Conservation (phyloP, 805 yeast species). For the Cyberlindnera samutprakarnensis region DNA sequence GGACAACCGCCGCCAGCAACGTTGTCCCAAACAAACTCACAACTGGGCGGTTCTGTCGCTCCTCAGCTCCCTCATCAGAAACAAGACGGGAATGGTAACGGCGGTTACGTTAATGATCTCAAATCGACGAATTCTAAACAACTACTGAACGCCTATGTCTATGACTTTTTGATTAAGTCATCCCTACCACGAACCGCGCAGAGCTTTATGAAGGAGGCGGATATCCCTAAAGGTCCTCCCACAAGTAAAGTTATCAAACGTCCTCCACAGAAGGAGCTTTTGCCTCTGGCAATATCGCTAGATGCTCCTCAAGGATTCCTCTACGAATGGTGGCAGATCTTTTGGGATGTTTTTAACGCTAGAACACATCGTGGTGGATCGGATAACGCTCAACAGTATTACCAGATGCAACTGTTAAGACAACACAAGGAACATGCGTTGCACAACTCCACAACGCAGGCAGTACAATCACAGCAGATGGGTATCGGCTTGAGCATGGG, state of each 20-base stretch:
- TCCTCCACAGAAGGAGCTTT: slow-evolving; percentile 32
- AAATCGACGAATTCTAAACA: slow-evolving; percentile 33
- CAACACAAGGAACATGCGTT: slow-evolving; percentile 52
- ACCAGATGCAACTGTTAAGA: slow-evolving; percentile 51
- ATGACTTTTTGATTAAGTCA: slow-evolving; percentile 76
- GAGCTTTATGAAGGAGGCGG: slow-evolving; percentile 71
- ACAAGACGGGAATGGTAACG: slow-evolving; percentile 2
- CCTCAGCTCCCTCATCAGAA: slow-evolving; percentile 1
- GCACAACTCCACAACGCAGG: slow-evolving; percentile 35
- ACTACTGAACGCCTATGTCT: slow-evolving; percentile 72
- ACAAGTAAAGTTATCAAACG: slow-evolving; percentile 13
- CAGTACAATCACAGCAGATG: slow-evolving; percentile 28
- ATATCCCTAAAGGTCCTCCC: slow-evolving; percentile 31
- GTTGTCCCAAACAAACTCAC: no score
- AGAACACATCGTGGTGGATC: slow-evolving; percentile 61
- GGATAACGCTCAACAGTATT: slow-evolving; percentile 60
- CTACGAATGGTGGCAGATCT: slow-evolving; percentile 94
- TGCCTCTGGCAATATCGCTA: slow-evolving; percentile 47
- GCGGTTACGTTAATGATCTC: slow-evolving; percentile 18
- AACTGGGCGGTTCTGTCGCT: slow-evolving; percentile 2
- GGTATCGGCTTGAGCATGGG: no score
- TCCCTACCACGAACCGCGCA: slow-evolving; percentile 66
- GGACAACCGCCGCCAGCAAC: no score
- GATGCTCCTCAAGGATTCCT: slow-evolving; percentile 85
- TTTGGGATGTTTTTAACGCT: slow-evolving; percentile 90